Conservation (phyloP, 2,329 filamentous ascomycete genomes). For the Salinomyces thailandicus region DNA sequence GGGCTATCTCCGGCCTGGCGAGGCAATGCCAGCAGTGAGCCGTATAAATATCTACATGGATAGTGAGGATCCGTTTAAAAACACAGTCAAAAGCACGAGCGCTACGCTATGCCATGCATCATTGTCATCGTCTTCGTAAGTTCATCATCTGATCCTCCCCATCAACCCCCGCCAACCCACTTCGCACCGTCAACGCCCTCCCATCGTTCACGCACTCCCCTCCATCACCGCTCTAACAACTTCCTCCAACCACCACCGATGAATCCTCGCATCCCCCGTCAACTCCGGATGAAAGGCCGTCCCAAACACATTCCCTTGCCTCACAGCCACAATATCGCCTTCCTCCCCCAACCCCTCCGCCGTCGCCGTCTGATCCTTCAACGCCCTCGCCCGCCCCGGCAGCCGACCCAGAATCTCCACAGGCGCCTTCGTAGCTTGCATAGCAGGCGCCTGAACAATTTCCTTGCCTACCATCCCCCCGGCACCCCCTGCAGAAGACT, state of each 20-base stretch:
- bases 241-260: conserved; percentile 83
- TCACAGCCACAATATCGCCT: conserved; percentile 77
- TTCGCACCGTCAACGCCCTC: neutral
- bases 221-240: conserved; percentile 31
- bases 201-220: no score
- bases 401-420: conserved; percentile 51
- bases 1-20: no score
- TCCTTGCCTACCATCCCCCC: no score
- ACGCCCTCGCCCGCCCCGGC: conserved; percentile 40
- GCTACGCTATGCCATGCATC: no score
- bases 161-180: no score
- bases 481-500: no score
- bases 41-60: no score
- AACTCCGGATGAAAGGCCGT: conserved; percentile 95
- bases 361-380: conserved; percentile 38
- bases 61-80: no score
- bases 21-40: no score
- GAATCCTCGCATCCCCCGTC: conserved; percentile 77
- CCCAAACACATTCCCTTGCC: conserved; percentile 83
- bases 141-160: no score
- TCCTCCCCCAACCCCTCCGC: conserved; percentile 40
- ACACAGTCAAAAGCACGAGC: no score
- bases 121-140: no score
- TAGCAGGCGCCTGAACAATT: conserved; percentile 51
- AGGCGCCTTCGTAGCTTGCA: conserved; percentile 35